These are phyloP conservation scores for Fragaria nilgerrensis DNA, from an alignment of 306 rosid genomes.

Conservation along the genomic window DNA sequence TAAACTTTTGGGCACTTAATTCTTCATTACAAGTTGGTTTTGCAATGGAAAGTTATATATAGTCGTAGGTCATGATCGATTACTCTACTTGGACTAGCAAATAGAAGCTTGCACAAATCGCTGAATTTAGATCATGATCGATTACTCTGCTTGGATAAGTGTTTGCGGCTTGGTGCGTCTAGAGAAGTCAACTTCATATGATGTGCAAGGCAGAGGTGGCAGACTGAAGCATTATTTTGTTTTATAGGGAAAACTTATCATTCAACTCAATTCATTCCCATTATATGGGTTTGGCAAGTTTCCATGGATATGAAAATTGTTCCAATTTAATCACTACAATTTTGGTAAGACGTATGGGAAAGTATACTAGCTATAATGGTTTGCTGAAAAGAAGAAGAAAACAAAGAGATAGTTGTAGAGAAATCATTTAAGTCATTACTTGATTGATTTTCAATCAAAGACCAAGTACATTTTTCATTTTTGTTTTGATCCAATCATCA, in stretches of 20 bases:
- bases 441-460: background rate
- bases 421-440: background rate
- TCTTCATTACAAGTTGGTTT: background rate
- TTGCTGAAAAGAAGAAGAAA: background rate
- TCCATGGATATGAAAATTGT: background rate
- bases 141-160: background rate
- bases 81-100: background rate
- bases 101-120: background rate
- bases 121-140: background rate
- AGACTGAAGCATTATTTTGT: slow-evolving; percentile 3
- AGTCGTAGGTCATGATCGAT: background rate
- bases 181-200: background rate
- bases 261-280: background rate
- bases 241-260: background rate
- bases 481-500: background rate
- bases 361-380: too few relatives aligned
- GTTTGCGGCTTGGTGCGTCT: background rate
- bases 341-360: background rate
- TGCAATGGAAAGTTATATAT: background rate
- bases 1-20: background rate
- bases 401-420: background rate
- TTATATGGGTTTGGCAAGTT: background rate
- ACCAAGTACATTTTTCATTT: background rate
- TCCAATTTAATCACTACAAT: background rate
- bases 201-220: background rate